A percentile compares a stretch with the other conserved stretches of the same genome.
Evolutionary conservation across 2,329 filamentous ascomycete species (phyloP).

Genomic region (Aspergillus neoniger): DNA sequence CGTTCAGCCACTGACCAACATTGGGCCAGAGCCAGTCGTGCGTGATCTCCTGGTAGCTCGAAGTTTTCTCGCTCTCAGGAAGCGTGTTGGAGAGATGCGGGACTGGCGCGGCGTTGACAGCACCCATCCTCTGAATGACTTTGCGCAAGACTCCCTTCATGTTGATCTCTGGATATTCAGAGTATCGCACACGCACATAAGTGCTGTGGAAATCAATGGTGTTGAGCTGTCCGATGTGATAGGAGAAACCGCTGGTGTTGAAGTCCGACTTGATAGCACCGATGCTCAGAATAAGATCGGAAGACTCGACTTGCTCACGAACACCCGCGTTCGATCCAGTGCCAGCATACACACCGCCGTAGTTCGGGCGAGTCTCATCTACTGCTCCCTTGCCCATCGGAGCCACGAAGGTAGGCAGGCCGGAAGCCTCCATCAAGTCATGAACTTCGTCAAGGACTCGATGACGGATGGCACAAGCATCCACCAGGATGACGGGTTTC

Average conservation of each 20-base stretch:
- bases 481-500: conserved; percentile 76
- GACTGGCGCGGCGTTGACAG: conserved; percentile 57
- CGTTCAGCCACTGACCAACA: conserved; percentile 69
- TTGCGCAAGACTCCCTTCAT: conserved; percentile 81
- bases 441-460: conserved; percentile 72
- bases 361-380: conserved; percentile 73
- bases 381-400: conserved; percentile 88
- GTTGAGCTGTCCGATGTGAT: conserved; percentile 74
- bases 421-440: conserved; percentile 69
- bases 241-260: conserved; percentile 72
- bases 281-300: conserved; percentile 47
- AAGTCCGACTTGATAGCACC: conserved; percentile 50
- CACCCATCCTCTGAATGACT: conserved; percentile 60
- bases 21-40: conserved; percentile 71
- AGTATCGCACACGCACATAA: conserved; percentile 72
- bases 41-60: conserved; percentile 44
- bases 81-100: conserved; percentile 60
- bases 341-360: conserved; percentile 84
- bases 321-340: conserved; percentile 64
- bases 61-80: conserved; percentile 33
- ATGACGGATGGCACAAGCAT: conserved; percentile 80
- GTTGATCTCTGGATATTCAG: conserved; percentile 73
- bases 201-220: conserved; percentile 83
- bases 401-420: conserved; percentile 80
- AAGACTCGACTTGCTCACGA: conserved; percentile 42